Conservation (phyloP, 306 rosid species). For the Lablab purpureus region DNA sequence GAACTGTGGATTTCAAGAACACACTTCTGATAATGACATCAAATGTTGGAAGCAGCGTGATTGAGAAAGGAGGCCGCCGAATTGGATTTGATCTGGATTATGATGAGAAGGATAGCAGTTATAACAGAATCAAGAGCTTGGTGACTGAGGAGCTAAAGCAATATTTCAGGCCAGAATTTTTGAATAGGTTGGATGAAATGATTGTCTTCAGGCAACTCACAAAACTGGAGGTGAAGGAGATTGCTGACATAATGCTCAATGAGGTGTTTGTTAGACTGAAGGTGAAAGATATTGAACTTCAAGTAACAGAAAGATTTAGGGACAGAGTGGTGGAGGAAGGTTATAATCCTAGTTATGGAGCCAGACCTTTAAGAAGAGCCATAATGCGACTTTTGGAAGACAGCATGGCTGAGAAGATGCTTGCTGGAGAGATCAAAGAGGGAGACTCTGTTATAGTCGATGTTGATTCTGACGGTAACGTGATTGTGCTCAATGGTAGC, state of each 20-base stretch:
- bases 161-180: constrained; percentile 92
- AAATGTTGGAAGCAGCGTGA: constrained; percentile 96
- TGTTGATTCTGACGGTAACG: constrained; percentile 89
- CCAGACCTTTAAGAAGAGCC: constrained; percentile 97
- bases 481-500: constrained; percentile 87
- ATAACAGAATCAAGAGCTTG: constrained; percentile 90
- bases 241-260: constrained; percentile 91
- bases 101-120: constrained; percentile 95
- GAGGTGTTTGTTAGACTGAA: constrained; percentile 89
- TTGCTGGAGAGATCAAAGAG: constrained; percentile 92
- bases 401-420: constrained; percentile 99
- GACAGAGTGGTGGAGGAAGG: constrained; percentile 97
- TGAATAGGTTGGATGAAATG: constrained; percentile 95
- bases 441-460: constrained; percentile 96
- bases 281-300: constrained; percentile 83
- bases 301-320: constrained; percentile 91
- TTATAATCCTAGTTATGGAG: constrained; percentile 95
- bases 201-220: constrained; percentile 96
- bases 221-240: constrained; percentile 95
- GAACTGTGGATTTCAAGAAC: constrained; percentile 96
- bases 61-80: constrained; percentile 92
- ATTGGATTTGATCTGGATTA: constrained; percentile 91
- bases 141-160: constrained; percentile 95
- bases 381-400: constrained; percentile 98
- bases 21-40: constrained; percentile 97